phyloP scores from a whole-genome alignment of 257 asterid species.

The Capsicum chinense region DNA sequence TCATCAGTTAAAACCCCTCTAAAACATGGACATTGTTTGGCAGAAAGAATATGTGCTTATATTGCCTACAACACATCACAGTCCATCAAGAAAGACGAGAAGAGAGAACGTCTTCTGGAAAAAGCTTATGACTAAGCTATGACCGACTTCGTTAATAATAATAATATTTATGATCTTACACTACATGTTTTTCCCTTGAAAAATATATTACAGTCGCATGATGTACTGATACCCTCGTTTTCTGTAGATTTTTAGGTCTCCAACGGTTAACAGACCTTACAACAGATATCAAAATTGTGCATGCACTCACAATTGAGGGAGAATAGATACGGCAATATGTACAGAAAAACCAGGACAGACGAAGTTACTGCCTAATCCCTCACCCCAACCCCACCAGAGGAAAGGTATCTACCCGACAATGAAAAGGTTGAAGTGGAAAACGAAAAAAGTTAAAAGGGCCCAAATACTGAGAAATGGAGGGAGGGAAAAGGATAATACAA shows the following conservation, averaged over 20 bases:
- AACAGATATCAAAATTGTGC: not conserved
- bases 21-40: not conserved
- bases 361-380: not conserved
- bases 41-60: slow-evolving; percentile 12
- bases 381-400: not conserved
- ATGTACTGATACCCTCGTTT: not conserved
- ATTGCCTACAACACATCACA: not conserved
- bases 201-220: not conserved
- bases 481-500: slow-evolving; percentile 10
- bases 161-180: not conserved
- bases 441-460: not conserved
- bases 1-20: slow-evolving; percentile 24
- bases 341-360: not conserved
- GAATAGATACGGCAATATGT: slow-evolving; percentile 4
- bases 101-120: slow-evolving; percentile 6
- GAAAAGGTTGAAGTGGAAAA: not conserved
- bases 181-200: not conserved
- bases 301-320: not conserved
- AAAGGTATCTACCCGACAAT: not conserved
- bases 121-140: not conserved
- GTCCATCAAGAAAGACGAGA: slow-evolving; percentile 14
- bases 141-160: not conserved
- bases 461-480: slow-evolving; percentile 11
- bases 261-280: not conserved
- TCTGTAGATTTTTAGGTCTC: slow-evolving; percentile 7